Base-by-base conservation (phyloP, 495 filamentous ascomycete species). In the Trichocladium uniseriatum region DNA sequence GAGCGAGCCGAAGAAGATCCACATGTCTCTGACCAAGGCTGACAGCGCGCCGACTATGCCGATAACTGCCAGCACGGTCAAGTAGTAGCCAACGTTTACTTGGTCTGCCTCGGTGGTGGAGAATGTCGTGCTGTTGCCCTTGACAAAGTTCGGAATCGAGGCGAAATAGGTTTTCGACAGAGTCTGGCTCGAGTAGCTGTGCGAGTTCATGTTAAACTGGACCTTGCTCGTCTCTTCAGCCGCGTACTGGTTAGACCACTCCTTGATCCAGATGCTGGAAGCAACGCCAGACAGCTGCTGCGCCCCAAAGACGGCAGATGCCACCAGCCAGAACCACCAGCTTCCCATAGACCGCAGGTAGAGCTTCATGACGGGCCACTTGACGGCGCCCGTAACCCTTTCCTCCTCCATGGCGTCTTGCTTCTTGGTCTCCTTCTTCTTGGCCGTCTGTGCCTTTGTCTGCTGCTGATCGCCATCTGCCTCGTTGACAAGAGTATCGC, bases 1-100 rank as follows among this genome's bases (percentile, higher is more conserved):
- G 37, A 99, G 69, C 15, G 90, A 95, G 6, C 94, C 94, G 62
- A 84, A 87, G 75, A 99, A 99, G 13, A 97, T 73, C 60, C 92
- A 82, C 34, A 79, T 75, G 67, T 99, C 94, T 52, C 92, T 75
- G 24, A 78, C 58, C 35, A 96, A 69, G 11, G 90, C 94, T 11
- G 92, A 72, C 5, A 77, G 20, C 46, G 94, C 82, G 50, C 86
- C 94, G 1, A 69, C 64, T 10, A 88, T 21, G 24, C 87, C 90
- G 9, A 99, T 79, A 1, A 86, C 58, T 2, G 86, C 89, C 54
- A 97, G 94, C 1, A 94, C 72, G 5, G 72, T 71, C 41, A 99
- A 76, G 61, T 95, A 99, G 67, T 94, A 95, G 27, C 66, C 62
- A 16, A 87, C 80, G 58, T 96, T 76, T 18, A 97, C 86, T 37